phyloP scores from a whole-genome alignment of 495 filamentous ascomycete species.

The Sphaerosporella brunnea region DNA sequence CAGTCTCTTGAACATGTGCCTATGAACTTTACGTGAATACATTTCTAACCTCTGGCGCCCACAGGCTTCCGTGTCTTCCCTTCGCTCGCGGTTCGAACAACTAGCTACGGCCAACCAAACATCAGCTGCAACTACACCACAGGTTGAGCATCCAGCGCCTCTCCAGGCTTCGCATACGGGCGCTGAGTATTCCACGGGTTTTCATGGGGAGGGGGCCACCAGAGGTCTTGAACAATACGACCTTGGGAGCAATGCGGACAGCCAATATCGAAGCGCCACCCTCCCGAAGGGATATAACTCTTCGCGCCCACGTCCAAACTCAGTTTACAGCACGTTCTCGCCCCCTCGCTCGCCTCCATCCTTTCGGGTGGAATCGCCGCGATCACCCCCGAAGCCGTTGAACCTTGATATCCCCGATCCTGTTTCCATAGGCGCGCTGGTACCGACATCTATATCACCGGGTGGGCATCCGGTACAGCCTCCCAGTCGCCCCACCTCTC shows the following conservation, averaged over 20 bases:
- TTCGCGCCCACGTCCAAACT: slow-evolving; percentile 16
- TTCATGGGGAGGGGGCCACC: too few species aligned
- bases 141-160: slow-evolving; percentile 28
- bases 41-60: not conserved
- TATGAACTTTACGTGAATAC: not conserved
- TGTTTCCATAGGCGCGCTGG: too few species aligned
- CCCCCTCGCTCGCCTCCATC: slow-evolving; percentile 12
- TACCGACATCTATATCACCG: too few species aligned
- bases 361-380: slow-evolving; percentile 17
- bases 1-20: not conserved
- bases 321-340: slow-evolving; percentile 22
- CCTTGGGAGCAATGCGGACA: slow-evolving; percentile 2
- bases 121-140: slow-evolving; percentile 27
- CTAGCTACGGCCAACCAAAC: slow-evolving; percentile 41
- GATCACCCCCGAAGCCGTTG: slow-evolving; percentile 14
- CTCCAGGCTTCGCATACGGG: slow-evolving; percentile 34
- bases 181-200: slow-evolving; percentile 17
- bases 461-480: not conserved
- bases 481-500: slow-evolving; percentile 1
- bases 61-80: slow-evolving; percentile 56
- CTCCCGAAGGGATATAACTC: slow-evolving; percentile 14
- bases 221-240: too few species aligned
- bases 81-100: slow-evolving; percentile 84
- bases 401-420: slow-evolving; percentile 16
- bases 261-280: slow-evolving; percentile 16